Base-by-base conservation (phyloP, 495 filamentous ascomycete species). In the Poronia punctata region DNA sequence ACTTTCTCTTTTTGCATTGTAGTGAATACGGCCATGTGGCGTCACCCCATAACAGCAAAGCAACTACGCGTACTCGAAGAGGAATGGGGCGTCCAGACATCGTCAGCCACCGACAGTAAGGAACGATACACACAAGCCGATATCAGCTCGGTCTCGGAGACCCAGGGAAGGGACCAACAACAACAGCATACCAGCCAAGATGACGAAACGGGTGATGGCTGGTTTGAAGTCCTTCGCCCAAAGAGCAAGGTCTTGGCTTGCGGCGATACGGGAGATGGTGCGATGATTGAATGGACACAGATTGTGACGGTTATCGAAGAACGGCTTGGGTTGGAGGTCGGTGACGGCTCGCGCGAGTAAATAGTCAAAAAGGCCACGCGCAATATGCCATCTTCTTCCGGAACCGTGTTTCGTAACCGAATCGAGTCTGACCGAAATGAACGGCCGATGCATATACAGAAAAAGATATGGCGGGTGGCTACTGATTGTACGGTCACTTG, bases 11-110 rank as follows among this genome's bases (percentile, higher is more conserved):
- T 25, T 25, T 35, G 83, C 79, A 76, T 80, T 10, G 88, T 16
- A 45, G 42, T 93, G 86, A 90, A 93, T 64, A 86, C 80, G n/a
- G 79, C 78, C 3, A 94, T 94, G 90, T 95, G 82, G 82, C 66
- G 67, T 36, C 84, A 95, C 61, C 88, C 88, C 12, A 61, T 95
- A 26, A 95, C 88, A 0, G 65, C 54, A 32, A 75, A 77, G 46
- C 84, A 93, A 38, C 56, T 95, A 7, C 50, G 56, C n/a, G 60
- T 83, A 0, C 61, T 95, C 24, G 65, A 75, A 40, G 76, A 82
- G n/a, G 82, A 88, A 37, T 89, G 85, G 84, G 79, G 73, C 22
- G 62, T 77, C 40, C 52, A 46, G 39, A 25, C 31, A 24, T 7
- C 33, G 7, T 1, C 30, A 21, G 24, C 37, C 14, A 15, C 25